Conservation (phyloP, 2,329 filamentous ascomycete genomes). For the Cryphonectria nitschkei region DNA sequence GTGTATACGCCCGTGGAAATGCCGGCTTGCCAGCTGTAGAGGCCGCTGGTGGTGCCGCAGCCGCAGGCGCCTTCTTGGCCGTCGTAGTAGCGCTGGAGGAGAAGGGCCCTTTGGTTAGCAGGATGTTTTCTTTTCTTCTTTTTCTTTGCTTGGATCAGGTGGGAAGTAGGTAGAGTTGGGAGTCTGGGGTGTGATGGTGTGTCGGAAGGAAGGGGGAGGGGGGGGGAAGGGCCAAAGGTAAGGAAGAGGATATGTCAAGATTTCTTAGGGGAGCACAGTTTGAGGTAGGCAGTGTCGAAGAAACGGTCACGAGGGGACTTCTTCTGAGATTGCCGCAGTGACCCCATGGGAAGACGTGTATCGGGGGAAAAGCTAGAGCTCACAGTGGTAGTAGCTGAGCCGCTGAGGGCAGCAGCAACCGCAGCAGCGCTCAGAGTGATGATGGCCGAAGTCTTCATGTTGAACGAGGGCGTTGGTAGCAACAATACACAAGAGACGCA, state of each 20-base stretch:
- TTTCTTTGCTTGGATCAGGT: not conserved
- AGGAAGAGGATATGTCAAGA: not conserved
- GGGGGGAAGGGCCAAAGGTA: not conserved
- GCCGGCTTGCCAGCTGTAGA: constrained; percentile 23
- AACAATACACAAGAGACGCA: not conserved
- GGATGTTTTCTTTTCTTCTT: not conserved
- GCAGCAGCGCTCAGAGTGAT: constrained; percentile 1
- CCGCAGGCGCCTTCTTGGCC: constrained; percentile 26
- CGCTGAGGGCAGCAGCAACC: constrained; percentile 21
- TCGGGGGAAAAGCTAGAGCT: not conserved
- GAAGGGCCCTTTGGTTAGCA: not conserved
- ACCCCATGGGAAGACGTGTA: not conserved
- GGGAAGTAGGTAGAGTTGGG: not conserved
- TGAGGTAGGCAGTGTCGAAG: not conserved
- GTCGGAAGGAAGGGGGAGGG: too few relatives aligned
- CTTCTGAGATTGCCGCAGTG: too few relatives aligned
- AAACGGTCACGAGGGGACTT: not conserved
- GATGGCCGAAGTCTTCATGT: constrained; percentile 3
- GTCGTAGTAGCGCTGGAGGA: constrained; percentile 27
- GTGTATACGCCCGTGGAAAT: constrained; percentile 4
- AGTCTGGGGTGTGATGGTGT: not conserved
- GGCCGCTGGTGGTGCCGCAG: constrained; percentile 14
- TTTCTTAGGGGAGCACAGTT: not conserved
- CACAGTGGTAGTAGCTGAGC: constrained; percentile 27
- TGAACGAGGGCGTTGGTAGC: not conserved